Evolutionary conservation across 2,329 filamentous ascomycete species (phyloP).

Genomic region (Fusarium sp.): DNA sequence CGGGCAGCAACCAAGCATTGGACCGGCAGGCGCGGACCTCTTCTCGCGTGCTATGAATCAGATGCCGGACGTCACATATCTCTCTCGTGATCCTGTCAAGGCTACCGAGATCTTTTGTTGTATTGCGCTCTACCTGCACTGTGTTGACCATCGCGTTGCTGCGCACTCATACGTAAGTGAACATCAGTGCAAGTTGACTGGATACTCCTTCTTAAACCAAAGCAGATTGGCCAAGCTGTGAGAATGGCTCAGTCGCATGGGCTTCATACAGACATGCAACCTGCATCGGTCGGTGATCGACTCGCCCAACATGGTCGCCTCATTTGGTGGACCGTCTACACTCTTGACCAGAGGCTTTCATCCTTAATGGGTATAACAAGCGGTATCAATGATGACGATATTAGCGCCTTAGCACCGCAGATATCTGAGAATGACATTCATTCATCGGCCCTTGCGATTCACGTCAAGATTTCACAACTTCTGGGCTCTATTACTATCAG

Average conservation of each 20-base stretch:
- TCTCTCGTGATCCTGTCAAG: constrained; percentile 14
- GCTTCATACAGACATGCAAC: constrained; percentile 8
- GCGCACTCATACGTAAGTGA: constrained; percentile 14
- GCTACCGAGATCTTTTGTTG: constrained; percentile 19
- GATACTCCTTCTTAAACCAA: not conserved
- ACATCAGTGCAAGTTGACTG: not conserved
- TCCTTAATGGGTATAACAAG: constrained; percentile 18
- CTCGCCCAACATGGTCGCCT: constrained; percentile 1
- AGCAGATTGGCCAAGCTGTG: constrained; percentile 15
- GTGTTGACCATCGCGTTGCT: constrained; percentile 14
- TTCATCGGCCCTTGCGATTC: constrained; percentile 3
- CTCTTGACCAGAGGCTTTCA: constrained; percentile 10
- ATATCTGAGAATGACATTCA: not conserved
- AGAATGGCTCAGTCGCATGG: constrained; percentile 23
- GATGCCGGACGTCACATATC: constrained; percentile 13
- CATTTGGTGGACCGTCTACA: constrained; percentile 23
- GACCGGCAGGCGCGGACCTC: constrained; percentile 10
- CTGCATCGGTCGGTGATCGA: not conserved
- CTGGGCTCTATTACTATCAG: constrained; percentile 9
- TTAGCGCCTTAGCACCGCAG: not conserved
- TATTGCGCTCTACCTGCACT: constrained; percentile 17
- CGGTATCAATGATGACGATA: constrained; percentile 9
- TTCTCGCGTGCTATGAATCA: constrained; percentile 9
- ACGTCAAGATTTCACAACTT: constrained; percentile 12
- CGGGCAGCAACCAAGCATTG: not conserved